Conservation (phyloP, 2,329 filamentous ascomycete genomes). For the Ceratocystis harringtonii region DNA sequence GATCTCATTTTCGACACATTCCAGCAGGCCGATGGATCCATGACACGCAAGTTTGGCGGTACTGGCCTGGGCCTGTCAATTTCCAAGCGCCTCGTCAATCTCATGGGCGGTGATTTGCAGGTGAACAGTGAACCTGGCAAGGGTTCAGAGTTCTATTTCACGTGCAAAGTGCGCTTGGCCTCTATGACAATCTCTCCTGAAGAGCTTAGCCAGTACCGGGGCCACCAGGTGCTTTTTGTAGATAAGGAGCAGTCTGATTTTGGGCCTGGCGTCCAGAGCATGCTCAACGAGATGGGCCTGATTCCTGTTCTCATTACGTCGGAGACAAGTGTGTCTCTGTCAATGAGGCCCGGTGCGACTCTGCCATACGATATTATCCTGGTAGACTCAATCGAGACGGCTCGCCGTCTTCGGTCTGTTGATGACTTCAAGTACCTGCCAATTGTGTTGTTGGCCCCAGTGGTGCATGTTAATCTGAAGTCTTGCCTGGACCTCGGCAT, state of each 20-base stretch:
- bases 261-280: conserved; percentile 58
- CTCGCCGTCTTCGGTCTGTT: conserved; percentile 66
- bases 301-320: conserved; percentile 71
- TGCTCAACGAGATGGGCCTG: conserved; percentile 66
- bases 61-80: conserved; percentile 90
- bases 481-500: conserved; percentile 89
- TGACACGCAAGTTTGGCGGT: conserved; percentile 88
- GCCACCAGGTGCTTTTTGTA: conserved; percentile 85
- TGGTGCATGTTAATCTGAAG: conserved; percentile 83
- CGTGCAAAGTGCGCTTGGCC: conserved; percentile 75
- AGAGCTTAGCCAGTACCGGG: conserved; percentile 73
- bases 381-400: conserved; percentile 84
- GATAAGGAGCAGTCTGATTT: conserved; percentile 74
- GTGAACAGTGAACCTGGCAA: conserved; percentile 83
- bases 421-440: conserved; percentile 98
- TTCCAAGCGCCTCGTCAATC: conserved; percentile 81
- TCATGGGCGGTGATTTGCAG: conserved; percentile 96
- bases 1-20: conserved; percentile 98
- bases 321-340: conserved; percentile 48
- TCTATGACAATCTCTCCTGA: conserved; percentile 64
- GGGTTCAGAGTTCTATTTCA: conserved; percentile 93
- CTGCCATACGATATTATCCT: conserved; percentile 87
- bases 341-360: conserved; percentile 37
- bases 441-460: conserved; percentile 77
- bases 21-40: conserved; percentile 94